A percentile compares a stretch with the other conserved stretches of the same genome.
Conservation (phyloP, 1,139 yeast species). For the Entelexis paramagnoliae region DNA sequence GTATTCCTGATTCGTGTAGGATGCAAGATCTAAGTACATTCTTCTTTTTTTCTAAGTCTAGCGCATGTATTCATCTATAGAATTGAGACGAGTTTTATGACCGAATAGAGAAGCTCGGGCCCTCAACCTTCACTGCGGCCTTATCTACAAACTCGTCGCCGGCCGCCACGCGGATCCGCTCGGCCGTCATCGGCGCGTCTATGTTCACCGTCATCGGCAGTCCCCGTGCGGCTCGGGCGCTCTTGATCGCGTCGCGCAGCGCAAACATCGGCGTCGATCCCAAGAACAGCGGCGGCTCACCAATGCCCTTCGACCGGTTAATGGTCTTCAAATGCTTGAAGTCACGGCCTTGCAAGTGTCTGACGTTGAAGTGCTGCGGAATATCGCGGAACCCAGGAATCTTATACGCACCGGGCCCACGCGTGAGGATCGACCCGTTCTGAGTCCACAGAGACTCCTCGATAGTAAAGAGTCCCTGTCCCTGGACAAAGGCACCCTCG, state of each 20-base stretch:
- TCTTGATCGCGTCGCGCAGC: constrained; percentile 36
- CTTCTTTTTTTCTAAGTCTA: too few relatives aligned
- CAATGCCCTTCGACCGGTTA: constrained; percentile 38
- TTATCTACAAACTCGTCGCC: constrained; percentile 33
- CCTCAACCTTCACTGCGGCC: constrained; percentile 28
- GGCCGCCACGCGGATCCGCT: constrained; percentile 34
- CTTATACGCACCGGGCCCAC: constrained; percentile 43
- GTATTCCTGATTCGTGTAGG: too few relatives aligned
- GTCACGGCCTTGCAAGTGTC: constrained; percentile 35
- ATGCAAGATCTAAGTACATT: too few relatives aligned
- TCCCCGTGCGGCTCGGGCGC: constrained; percentile 33
- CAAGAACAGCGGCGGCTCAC: constrained; percentile 41
- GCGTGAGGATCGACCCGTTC: constrained; percentile 36
- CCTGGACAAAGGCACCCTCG: constrained; percentile 42
- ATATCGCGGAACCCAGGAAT: constrained; percentile 40
- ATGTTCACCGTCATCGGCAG: constrained; percentile 12
- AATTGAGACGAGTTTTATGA: too few relatives aligned
- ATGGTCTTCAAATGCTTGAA: constrained; percentile 38
- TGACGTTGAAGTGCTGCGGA: constrained; percentile 37
- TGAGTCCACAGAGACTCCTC: constrained; percentile 40
- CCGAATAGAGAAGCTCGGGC: constrained; percentile 21
- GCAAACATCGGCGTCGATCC: constrained; percentile 38
- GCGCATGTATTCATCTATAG: too few relatives aligned
- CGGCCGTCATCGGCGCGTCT: constrained; percentile 35
- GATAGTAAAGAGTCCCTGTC: constrained; percentile 40